phyloP scores from a whole-genome alignment of 2,329 filamentous ascomycete species.

The Byssoonygena ceratinophila region DNA sequence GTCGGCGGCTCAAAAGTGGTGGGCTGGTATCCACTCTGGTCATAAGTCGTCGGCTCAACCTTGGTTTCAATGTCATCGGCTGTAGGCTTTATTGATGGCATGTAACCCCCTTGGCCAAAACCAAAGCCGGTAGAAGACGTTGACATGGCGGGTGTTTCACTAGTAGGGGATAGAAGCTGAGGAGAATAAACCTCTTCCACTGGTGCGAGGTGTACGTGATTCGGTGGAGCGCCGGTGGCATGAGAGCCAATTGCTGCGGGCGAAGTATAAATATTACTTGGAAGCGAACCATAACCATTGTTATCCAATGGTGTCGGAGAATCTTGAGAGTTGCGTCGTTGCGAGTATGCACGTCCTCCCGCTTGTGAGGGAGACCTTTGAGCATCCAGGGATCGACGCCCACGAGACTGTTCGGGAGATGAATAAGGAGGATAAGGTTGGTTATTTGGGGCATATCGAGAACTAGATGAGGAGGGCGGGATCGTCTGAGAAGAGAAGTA shows the following conservation, averaged over 20 bases:
- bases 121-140: neutral
- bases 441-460: constrained; percentile 36
- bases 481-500: constrained; percentile 35
- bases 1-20: constrained; percentile 30
- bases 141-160: neutral
- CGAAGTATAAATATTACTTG: constrained; percentile 23
- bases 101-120: neutral
- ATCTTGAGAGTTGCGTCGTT: constrained; percentile 32
- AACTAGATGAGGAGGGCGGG: constrained; percentile 25
- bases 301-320: constrained; percentile 27
- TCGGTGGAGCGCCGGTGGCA: constrained; percentile 29
- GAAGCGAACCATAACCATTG: constrained; percentile 25
- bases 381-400: constrained; percentile 41
- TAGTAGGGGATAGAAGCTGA: constrained; percentile 17
- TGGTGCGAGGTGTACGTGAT: constrained; percentile 32
- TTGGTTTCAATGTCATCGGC: neutral
- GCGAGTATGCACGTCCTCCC: constrained; percentile 22
- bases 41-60: neutral
- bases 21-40: constrained; percentile 12
- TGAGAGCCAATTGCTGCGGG: neutral
- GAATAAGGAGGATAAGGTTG: constrained; percentile 38
- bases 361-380: constrained; percentile 34
- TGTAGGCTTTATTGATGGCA: neutral
- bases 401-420: constrained; percentile 43
- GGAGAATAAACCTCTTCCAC: constrained; percentile 30